phyloP scores from a whole-genome alignment of 257 asterid genomes.

The Solanum medicagineum region DNA sequence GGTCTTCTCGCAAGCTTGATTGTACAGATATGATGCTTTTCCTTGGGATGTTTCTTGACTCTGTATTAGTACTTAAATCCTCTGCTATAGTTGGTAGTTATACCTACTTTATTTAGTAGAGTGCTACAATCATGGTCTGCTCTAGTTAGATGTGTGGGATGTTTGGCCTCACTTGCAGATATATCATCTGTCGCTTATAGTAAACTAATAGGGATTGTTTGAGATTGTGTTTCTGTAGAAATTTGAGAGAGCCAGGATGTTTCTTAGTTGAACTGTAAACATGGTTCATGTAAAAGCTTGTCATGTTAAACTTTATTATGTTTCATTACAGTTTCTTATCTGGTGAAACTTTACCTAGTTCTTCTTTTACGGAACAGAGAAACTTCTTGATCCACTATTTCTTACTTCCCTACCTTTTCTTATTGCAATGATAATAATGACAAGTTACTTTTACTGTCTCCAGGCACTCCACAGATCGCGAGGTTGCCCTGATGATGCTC shows the following conservation, averaged over 20 bases:
- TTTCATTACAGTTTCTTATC: background rate
- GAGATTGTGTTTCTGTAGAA: background rate
- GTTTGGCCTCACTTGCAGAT: background rate
- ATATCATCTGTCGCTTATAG: background rate
- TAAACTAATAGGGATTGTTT: background rate
- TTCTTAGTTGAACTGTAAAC: background rate
- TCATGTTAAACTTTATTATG: background rate
- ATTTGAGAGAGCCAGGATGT: background rate
- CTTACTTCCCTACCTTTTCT: background rate
- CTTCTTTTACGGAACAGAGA: background rate
- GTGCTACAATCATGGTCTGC: background rate
- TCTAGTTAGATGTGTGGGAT: background rate
- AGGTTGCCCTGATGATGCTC: constrained; percentile 40
- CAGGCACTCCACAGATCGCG: constrained; percentile 44
- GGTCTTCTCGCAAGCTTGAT: background rate
- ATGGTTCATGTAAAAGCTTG: background rate
- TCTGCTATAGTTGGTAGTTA: background rate
- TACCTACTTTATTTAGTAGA: background rate
- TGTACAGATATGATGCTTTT: background rate
- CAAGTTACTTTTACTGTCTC: background rate
- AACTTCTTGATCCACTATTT: background rate
- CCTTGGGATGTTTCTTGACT: background rate
- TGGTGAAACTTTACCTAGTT: background rate
- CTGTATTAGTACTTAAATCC: background rate
- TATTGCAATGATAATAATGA: background rate